phyloP scores from a whole-genome alignment of 169 alveolate genomes.

The Cryptosporidium tyzzeri region DNA sequence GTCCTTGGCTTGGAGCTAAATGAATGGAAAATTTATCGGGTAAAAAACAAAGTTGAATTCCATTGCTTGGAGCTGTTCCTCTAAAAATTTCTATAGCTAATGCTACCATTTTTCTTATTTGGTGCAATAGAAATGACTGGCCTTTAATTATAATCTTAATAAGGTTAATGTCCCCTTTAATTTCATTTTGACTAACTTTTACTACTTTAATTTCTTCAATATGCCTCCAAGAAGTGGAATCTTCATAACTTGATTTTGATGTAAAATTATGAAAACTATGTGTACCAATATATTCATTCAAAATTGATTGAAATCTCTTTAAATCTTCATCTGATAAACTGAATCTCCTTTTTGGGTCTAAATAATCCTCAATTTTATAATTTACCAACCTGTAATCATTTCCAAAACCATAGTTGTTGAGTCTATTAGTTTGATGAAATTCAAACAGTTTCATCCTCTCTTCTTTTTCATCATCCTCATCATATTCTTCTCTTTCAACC shows the following conservation, averaged over 20 bases:
- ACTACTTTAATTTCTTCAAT: constrained; percentile 80
- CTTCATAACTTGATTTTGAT: constrained; percentile 80
- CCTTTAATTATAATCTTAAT: constrained; percentile 83
- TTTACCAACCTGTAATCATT: constrained; percentile 7
- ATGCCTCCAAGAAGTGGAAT: constrained; percentile 82
- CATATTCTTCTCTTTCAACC: background rate
- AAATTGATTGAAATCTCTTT: constrained; percentile 78
- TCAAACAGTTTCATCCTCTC: constrained; percentile 11
- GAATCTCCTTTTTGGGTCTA: background rate
- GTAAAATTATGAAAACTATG: constrained; percentile 86
- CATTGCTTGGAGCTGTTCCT: constrained; percentile 83
- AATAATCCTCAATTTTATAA: constrained; percentile 2
- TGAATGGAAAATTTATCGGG: constrained; percentile 73
- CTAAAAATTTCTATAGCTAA: constrained; percentile 83
- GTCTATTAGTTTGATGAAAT: constrained; percentile 25
- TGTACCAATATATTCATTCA: constrained; percentile 82
- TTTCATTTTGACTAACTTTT: constrained; percentile 6
- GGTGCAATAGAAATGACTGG: constrained; percentile 87
- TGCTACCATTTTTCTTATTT: constrained; percentile 86
- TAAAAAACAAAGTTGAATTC: constrained; percentile 79
- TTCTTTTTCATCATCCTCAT: constrained; percentile 9
- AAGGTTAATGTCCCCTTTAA: constrained; percentile 15
- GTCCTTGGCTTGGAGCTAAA: constrained; percentile 77
- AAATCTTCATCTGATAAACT: constrained; percentile 72
- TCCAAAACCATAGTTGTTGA: constrained; percentile 43